Percentiles rank a stretch among this genome's conserved stretches.
Evolutionary conservation across 2,329 filamentous ascomycete genomes (phyloP).

Genomic region (Lachnellula subtilissima): DNA sequence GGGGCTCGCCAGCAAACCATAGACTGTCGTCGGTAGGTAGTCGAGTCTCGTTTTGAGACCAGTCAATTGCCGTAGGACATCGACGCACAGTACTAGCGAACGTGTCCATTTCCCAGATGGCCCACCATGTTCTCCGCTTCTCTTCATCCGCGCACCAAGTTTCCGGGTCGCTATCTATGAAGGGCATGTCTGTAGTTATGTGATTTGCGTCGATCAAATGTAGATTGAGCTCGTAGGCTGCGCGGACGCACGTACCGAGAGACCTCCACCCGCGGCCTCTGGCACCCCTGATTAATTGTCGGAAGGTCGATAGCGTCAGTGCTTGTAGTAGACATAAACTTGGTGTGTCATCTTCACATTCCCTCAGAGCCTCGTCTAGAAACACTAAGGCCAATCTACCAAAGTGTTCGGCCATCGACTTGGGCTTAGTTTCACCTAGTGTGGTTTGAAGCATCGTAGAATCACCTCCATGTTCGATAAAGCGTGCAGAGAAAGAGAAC

Average conservation of each 20-base stretch:
- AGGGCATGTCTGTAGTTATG: no score
- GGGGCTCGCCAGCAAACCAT: conserved; percentile 30
- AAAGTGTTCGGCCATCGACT: no score
- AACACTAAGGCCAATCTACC: no score
- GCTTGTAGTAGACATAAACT: conserved; percentile 35
- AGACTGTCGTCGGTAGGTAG: conserved; percentile 33
- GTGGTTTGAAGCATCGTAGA: no score
- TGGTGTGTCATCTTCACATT: conserved; percentile 30
- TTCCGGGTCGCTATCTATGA: background rate
- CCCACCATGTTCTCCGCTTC: conserved; percentile 36
- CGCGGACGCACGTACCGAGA: conserved; percentile 26
- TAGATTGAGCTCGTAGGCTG: conserved; percentile 13
- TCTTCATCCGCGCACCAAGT: conserved; percentile 33
- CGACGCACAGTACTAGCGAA: conserved; percentile 37
- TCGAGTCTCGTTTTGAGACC: conserved; percentile 32
- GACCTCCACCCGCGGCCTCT: conserved; percentile 34
- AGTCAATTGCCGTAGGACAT: conserved; percentile 34
- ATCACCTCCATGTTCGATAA: no score
- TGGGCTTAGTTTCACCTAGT: no score
- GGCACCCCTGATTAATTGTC: conserved; percentile 33
- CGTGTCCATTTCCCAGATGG: conserved; percentile 39
- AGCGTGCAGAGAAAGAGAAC: no score
- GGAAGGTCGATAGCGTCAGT: conserved; percentile 31
- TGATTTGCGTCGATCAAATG: conserved; percentile 8
- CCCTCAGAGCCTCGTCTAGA: conserved; percentile 26